Evolutionary conservation across 805 yeast genomes (phyloP).

Genomic region (Torulaspora indica): DNA sequence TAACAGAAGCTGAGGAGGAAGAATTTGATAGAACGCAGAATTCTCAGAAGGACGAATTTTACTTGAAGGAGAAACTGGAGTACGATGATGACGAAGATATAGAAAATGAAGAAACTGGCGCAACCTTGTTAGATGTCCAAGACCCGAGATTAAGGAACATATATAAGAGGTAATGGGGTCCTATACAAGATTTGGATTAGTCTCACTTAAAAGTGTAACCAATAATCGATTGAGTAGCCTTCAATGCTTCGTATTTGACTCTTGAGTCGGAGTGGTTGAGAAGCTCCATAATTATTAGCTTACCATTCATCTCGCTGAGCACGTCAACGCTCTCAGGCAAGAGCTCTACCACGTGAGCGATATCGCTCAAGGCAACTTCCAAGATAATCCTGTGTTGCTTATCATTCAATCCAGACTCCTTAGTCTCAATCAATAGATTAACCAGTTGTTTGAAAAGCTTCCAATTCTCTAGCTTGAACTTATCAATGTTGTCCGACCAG

Average conservation of each 20-base stretch:
- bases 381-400: slow-evolving; percentile 36
- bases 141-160: slow-evolving; percentile 3
- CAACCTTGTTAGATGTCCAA: slow-evolving; percentile 9
- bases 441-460: slow-evolving; percentile 62
- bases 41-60: slow-evolving; percentile 19
- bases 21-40: slow-evolving; percentile 27
- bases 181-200: slow-evolving; percentile 5
- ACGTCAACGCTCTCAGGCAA: slow-evolving; percentile 57
- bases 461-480: slow-evolving; percentile 76
- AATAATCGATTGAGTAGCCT: slow-evolving; percentile 90
- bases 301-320: slow-evolving; percentile 54
- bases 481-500: slow-evolving; percentile 77
- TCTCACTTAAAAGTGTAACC: slow-evolving; percentile 63
- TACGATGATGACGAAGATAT: slow-evolving; percentile 26
- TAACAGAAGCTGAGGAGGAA: slow-evolving; percentile 30
- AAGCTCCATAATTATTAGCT: slow-evolving; percentile 77
- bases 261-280: slow-evolving; percentile 77
- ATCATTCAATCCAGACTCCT: slow-evolving; percentile 34
- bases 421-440: slow-evolving; percentile 42
- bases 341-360: slow-evolving; percentile 55
- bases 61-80: slow-evolving; percentile 27
- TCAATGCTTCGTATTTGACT: slow-evolving; percentile 90
- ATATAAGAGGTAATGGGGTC: slow-evolving; percentile 8
- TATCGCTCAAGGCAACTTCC: slow-evolving; percentile 66
- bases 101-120: slow-evolving; percentile 11